A percentile compares a stretch with the other conserved stretches of the same genome.
Conservation (phyloP, 1,139 yeast genomes). For the Lodderomyces orthopsilosis region DNA sequence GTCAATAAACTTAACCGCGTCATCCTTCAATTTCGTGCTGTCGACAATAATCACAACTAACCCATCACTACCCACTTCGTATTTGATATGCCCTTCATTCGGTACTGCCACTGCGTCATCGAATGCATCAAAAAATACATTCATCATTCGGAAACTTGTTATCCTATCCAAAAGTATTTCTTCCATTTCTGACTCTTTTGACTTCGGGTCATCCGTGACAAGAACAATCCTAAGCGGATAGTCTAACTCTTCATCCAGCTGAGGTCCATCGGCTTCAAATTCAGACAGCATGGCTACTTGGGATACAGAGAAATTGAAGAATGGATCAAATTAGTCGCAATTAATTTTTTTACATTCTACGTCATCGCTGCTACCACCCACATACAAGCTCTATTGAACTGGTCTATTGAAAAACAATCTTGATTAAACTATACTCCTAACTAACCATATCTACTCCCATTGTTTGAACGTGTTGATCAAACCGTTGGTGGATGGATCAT, state of each 20-base stretch:
- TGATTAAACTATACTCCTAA: too few relatives aligned
- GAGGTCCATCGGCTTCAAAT: slow-evolving; percentile 6
- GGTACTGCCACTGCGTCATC: slow-evolving; percentile 63
- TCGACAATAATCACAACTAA: slow-evolving; percentile 60
- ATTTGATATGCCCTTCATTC: slow-evolving; percentile 63
- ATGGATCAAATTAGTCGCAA: neutral
- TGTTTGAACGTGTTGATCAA: slow-evolving; percentile 91
- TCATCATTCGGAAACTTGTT: slow-evolving; percentile 49
- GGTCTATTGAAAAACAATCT: too few relatives aligned
- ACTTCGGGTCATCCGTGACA: slow-evolving; percentile 30
- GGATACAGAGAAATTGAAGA: neutral
- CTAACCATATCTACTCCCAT: slow-evolving; percentile 51
- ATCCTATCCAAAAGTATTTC: slow-evolving; percentile 47
- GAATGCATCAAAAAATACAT: slow-evolving; percentile 59
- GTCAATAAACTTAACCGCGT: slow-evolving; percentile 38
- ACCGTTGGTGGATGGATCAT: slow-evolving; percentile 88
- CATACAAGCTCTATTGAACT: too few relatives aligned
- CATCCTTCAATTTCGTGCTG: slow-evolving; percentile 30
- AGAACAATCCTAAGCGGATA: slow-evolving; percentile 43
- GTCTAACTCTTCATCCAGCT: slow-evolving; percentile 30
- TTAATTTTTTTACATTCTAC: slow-evolving; percentile 1
- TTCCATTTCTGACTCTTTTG: slow-evolving; percentile 38
- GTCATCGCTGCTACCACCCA: slow-evolving; percentile 5
- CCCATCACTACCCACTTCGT: slow-evolving; percentile 73
- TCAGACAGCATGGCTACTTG: slow-evolving; percentile 11